Conservation (phyloP, 495 filamentous ascomycete species). For the Tuber calosporum region DNA sequence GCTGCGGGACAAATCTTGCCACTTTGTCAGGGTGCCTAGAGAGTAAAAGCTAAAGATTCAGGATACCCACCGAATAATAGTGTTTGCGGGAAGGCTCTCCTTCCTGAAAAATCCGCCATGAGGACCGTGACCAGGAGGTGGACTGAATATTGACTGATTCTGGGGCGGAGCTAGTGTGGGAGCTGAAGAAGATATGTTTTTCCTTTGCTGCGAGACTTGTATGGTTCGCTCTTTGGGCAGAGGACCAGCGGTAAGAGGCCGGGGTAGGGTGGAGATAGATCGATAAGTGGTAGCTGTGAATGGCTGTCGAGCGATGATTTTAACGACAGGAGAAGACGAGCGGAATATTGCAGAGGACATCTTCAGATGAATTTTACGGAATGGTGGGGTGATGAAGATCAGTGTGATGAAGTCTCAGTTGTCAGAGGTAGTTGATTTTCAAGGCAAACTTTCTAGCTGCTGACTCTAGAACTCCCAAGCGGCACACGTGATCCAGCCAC, state of each 20-base stretch:
- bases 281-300: not conserved
- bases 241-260: not conserved
- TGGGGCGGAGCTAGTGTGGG: not conserved
- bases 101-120: conserved; percentile 53
- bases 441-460: not conserved
- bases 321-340: not conserved
- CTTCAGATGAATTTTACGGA: not conserved
- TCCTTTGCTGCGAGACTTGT: not conserved
- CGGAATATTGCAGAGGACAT: conserved; percentile 1
- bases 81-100: conserved; percentile 73
- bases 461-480: not conserved
- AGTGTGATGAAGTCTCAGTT: not conserved
- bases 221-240: not conserved
- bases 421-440: not conserved
- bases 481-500: not conserved
- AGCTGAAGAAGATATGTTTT: not conserved
- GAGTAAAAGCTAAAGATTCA: not conserved
- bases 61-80: conserved; percentile 59
- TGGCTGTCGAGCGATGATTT: not conserved
- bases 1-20: conserved; percentile 81
- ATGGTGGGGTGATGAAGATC: not conserved
- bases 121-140: not conserved
- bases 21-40: not conserved
- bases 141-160: not conserved
- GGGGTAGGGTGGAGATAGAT: not conserved